Conservation (phyloP, 2,329 filamentous ascomycete genomes). For the Cladophialophora bantiana region DNA sequence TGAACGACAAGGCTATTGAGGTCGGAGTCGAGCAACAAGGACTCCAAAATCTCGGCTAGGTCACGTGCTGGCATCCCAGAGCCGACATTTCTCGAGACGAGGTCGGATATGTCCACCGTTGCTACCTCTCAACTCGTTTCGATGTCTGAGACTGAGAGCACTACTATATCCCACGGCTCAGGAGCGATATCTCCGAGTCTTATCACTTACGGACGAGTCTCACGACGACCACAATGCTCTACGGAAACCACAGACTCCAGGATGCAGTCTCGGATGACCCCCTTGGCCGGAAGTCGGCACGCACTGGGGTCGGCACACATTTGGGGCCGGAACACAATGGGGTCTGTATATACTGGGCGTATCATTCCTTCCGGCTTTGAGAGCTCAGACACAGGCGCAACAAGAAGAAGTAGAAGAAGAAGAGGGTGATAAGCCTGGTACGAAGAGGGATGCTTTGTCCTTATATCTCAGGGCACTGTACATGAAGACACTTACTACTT, state of each 20-base stretch:
- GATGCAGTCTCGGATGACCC: not conserved
- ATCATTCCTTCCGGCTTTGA: not conserved
- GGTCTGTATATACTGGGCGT: not conserved
- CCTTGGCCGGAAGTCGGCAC: not conserved
- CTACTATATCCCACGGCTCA: not conserved
- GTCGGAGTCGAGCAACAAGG: not conserved
- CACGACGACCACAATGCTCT: not conserved
- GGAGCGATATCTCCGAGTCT: not conserved
- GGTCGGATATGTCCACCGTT: constrained; percentile 1
- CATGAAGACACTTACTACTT: not conserved
- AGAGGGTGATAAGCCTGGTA: not conserved
- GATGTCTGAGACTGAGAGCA: not conserved
- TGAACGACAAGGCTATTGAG: not conserved
- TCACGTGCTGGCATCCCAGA: not conserved
- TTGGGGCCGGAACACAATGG: too few relatives aligned
- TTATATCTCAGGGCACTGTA: not conserved
- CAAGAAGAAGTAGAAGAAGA: not conserved
- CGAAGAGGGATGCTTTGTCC: not conserved
- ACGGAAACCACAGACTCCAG: not conserved
- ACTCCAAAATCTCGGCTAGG: not conserved
- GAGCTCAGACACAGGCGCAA: not conserved
- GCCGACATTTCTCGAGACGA: constrained; percentile 5
- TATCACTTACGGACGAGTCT: not conserved
- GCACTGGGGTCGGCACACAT: not conserved
- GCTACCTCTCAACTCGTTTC: not conserved